Evolutionary conservation across 768 basidiomycete species (phyloP).

Genomic region (Piloderma croceum): DNA sequence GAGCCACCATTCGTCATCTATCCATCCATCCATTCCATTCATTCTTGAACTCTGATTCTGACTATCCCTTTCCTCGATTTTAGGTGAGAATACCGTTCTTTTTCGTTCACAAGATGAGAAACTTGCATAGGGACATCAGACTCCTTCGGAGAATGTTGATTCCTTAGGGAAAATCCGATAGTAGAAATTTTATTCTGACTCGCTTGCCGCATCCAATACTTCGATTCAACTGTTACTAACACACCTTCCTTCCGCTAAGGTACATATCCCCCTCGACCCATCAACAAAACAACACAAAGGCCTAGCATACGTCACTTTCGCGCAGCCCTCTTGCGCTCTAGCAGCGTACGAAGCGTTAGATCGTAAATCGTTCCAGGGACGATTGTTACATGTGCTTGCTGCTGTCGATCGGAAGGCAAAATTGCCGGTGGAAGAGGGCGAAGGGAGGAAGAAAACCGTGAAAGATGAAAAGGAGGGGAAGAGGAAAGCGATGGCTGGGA

Average conservation of each 20-base stretch:
- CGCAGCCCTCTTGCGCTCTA: conserved; percentile 42
- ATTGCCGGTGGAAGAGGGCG: conserved; percentile 35
- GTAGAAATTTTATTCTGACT: conserved; percentile 49
- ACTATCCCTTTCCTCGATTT: neutral
- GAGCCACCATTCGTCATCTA: conserved; percentile 19
- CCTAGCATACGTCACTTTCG: conserved; percentile 55
- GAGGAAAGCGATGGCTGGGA: conserved; percentile 61
- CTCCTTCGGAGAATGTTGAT: conserved; percentile 56
- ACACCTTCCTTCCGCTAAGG: conserved; percentile 25
- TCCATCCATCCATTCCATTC: neutral
- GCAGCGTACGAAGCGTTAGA: conserved; percentile 76
- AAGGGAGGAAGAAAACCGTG: conserved; percentile 44
- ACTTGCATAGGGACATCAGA: conserved; percentile 62
- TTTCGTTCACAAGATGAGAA: conserved; percentile 34
- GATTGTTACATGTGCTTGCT: conserved; percentile 84
- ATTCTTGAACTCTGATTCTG: conserved; percentile 5
- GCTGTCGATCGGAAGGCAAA: conserved; percentile 65
- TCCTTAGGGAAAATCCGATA: conserved; percentile 53
- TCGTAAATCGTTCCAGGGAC: conserved; percentile 83
- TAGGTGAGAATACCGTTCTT: conserved; percentile 35
- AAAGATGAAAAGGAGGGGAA: conserved; percentile 56
- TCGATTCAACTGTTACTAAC: neutral
- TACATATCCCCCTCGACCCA: conserved; percentile 52
- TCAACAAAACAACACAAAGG: conserved; percentile 49
- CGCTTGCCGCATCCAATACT: conserved; percentile 5